Evolutionary conservation across 192 early-diverging fungal species (phyloP).

Genomic region (Podila verticillata): DNA sequence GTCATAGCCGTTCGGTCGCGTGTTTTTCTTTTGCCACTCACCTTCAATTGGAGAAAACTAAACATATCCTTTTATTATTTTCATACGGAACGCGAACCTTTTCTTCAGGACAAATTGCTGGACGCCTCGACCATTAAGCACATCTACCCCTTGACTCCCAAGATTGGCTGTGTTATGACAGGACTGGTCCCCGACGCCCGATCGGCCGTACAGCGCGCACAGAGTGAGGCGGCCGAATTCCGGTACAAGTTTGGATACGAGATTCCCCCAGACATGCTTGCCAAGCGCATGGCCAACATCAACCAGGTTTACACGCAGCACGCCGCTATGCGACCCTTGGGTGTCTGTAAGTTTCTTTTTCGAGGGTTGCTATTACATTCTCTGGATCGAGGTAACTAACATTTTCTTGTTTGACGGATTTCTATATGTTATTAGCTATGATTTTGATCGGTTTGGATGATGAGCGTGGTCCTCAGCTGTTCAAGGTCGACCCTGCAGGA

Average conservation of each 20-base stretch:
- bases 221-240: conserved; percentile 97
- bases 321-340: conserved; percentile 97
- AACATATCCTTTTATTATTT: background rate
- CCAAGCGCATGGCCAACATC: conserved; percentile 97
- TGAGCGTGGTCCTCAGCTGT: conserved; percentile 96
- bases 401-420: no score
- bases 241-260: conserved; percentile 99
- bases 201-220: conserved; percentile 91
- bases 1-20: conserved; percentile 5
- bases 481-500: conserved; percentile 98
- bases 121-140: conserved; percentile 94
- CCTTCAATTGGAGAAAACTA: no score
- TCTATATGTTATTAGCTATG: conserved; percentile 73
- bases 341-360: conserved; percentile 80
- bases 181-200: conserved; percentile 97
- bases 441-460: conserved; percentile 97
- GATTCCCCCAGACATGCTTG: conserved; percentile 95
- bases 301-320: conserved; percentile 99
- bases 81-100: background rate
- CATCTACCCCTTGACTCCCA: conserved; percentile 90
- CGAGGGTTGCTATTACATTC: no score
- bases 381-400: no score
- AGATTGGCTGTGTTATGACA: conserved; percentile 98
- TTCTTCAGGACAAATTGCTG: conserved; percentile 89
- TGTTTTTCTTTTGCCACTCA: background rate